Evolutionary conservation across 1,139 yeast genomes (phyloP).

Genomic region (Taiozyma onychis): DNA sequence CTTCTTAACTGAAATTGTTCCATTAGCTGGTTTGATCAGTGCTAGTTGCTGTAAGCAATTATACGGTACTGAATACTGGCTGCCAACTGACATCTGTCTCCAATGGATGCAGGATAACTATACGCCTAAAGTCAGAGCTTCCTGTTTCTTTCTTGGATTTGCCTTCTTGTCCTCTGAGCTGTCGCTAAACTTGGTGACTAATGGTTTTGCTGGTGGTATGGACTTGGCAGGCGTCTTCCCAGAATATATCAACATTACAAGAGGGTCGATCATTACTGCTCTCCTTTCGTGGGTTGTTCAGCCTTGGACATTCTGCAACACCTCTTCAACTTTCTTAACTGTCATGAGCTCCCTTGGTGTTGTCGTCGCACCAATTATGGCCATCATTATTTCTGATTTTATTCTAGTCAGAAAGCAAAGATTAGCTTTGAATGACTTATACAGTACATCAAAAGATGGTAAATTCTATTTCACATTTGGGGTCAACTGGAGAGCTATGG

Average conservation of each 20-base stretch:
- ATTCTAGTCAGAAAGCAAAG: conserved; percentile 26
- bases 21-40: conserved; percentile 32
- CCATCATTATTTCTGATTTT: conserved; percentile 29
- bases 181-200: conserved; percentile 31
- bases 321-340: conserved; percentile 29
- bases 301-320: conserved; percentile 36
- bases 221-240: conserved; percentile 36
- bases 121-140: conserved; percentile 31
- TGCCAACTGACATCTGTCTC: conserved; percentile 29
- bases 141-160: conserved; percentile 33
- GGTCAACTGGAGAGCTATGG: conserved; percentile 24
- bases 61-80: conserved; percentile 30
- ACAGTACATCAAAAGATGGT: conserved; percentile 24
- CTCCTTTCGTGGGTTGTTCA: conserved; percentile 32
- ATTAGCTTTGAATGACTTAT: conserved; percentile 27
- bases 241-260: conserved; percentile 29
- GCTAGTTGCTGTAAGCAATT: conserved; percentile 28
- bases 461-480: conserved; percentile 28
- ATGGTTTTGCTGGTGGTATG: conserved; percentile 38
- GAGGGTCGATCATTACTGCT: conserved; percentile 33
- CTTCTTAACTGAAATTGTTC: conserved; percentile 32
- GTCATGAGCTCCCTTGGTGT: conserved; percentile 34
- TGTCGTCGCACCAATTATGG: conserved; percentile 30
- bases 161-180: conserved; percentile 31
- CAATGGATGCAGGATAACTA: conserved; percentile 30